Evolutionary conservation across 345 rosid species (phyloP).

Genomic region (Schrenkiella parvula): DNA sequence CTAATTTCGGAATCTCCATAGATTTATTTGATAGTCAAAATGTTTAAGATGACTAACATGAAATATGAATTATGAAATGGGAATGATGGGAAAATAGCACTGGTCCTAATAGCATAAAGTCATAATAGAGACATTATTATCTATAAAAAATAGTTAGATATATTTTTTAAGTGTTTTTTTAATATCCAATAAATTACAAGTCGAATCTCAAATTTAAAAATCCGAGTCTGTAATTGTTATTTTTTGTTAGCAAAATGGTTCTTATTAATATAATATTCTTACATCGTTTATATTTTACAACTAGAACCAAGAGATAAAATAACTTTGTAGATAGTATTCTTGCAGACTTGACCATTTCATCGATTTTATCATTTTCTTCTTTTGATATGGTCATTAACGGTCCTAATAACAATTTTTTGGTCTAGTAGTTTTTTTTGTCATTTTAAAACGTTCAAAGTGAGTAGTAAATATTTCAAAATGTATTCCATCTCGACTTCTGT

Average conservation of each 20-base stretch:
- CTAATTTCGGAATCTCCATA: not conserved
- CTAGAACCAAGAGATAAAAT: no score
- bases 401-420: no score
- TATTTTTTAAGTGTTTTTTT: not conserved
- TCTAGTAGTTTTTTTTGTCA: no score
- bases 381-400: no score
- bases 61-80: not conserved
- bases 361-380: no score
- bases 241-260: no score
- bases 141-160: not conserved
- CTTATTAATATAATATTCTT: no score
- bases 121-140: slow-evolving; percentile 1
- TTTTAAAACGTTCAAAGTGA: not conserved
- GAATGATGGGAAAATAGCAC: not conserved
- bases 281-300: no score
- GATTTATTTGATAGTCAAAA: not conserved
- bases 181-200: not conserved
- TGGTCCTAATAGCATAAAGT: not conserved
- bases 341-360: no score
- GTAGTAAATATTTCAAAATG: not conserved
- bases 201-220: not conserved
- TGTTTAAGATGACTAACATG: not conserved
- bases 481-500: not conserved
- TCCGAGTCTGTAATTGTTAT: no score
- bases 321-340: no score